Conservation (phyloP, 2,329 filamentous ascomycete genomes). For the Thielaviopsis cerberus region DNA sequence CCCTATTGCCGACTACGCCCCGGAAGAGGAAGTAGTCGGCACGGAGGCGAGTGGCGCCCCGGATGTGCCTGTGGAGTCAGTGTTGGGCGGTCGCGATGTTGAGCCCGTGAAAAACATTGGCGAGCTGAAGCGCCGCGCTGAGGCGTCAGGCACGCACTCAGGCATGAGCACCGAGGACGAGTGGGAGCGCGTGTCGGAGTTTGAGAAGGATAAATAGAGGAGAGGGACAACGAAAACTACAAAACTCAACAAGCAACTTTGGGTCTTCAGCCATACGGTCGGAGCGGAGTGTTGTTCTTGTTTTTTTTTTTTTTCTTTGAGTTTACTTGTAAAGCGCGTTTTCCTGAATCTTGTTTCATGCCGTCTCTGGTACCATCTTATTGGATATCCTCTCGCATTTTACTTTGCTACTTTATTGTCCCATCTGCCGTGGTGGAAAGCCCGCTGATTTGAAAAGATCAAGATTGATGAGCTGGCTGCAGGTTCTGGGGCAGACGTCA, state of each 20-base stretch:
- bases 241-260: neutral
- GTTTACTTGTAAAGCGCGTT: neutral
- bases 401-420: too few relatives aligned
- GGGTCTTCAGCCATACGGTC: neutral
- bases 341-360: neutral
- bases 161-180: slow-evolving; percentile 75
- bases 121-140: slow-evolving; percentile 30
- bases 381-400: neutral
- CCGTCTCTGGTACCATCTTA: neutral
- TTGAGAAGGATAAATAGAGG: slow-evolving; percentile 37
- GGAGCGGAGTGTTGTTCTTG: too few relatives aligned
- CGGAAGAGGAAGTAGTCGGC: slow-evolving; percentile 9
- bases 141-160: slow-evolving; percentile 30
- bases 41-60: slow-evolving; percentile 11
- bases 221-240: neutral
- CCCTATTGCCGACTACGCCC: neutral
- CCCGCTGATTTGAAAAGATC: too few relatives aligned
- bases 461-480: too few relatives aligned
- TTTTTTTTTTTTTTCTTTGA: neutral
- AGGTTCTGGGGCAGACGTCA: too few relatives aligned
- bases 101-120: slow-evolving; percentile 25
- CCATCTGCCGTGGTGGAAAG: too few relatives aligned
- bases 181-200: slow-evolving; percentile 86
- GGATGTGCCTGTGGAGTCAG: slow-evolving; percentile 15
- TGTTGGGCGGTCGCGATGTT: slow-evolving; percentile 16